Evolutionary conservation across 495 filamentous ascomycete genomes (phyloP), one percentile per base, ranked within the genome.

Genomic region (Aspergillus ostianus): DNA sequence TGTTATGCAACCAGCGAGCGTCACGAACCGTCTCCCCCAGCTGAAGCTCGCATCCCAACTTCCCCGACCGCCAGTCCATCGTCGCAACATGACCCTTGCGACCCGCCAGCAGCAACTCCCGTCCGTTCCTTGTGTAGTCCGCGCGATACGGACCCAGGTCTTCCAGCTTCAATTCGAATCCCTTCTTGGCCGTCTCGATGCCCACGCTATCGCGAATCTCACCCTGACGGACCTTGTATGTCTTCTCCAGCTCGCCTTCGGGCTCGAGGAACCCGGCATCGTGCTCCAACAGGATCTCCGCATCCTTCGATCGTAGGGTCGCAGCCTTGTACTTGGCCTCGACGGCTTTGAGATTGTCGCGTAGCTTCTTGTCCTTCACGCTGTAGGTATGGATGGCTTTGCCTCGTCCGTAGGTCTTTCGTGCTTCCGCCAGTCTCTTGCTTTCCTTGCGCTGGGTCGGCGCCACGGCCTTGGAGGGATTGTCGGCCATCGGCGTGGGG

Each of bases 21-120:
- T 96, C 92, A 41, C 93, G 77, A 6, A 98, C 84, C 0, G 92
- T 97, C 77, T 98, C 94, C 29, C 84, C 83, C 55, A 98, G 80
- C 63, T 98, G 91, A 57, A 98, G 67, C 72, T 98, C 94, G 66
- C 90, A 96, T 4, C 89, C 90, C 45, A 98, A 72, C 66, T 90
- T 96, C 13, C 92, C 95, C 58, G 89, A 85, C 59, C 94, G 82
- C 94, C 94, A 98, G 74, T 98, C 93, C 85, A 97, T 94, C 2
- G 90, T 92, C 58, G 94, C 93, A 65, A 98, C 79, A 87, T 98
- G 94, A 17, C 94, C 94, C 74, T 96, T 97, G 53, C 91, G 78
- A 27, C 94, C 93, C 55, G 89, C 92, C 51, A 98, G 73, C 44
- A 98, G 75, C 27, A 98, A 73, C 62, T 92, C 84, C 57, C 90